A percentile compares a stretch with the other conserved stretches of the same genome.
phyloP scores from a whole-genome alignment of 768 basidiomycete genomes.

The Tricholoma bakamatsutake region DNA sequence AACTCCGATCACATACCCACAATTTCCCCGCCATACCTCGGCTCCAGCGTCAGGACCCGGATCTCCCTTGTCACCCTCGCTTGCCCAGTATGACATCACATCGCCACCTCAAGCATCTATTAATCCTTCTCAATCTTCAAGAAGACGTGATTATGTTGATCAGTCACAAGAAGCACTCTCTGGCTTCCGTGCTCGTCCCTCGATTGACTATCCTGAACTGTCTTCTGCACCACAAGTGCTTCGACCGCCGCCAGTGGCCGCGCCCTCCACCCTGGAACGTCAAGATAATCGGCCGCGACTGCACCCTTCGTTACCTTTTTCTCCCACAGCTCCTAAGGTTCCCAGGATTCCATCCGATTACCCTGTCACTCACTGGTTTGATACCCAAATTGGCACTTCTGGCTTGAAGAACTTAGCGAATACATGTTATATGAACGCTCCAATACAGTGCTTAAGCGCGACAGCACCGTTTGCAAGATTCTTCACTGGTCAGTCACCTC shows the following conservation, averaged over 20 bases:
- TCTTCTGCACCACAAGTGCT: constrained; percentile 46
- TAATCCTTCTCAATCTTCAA: constrained; percentile 63
- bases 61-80: constrained; percentile 26
- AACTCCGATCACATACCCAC: constrained; percentile 37
- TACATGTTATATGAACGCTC: constrained; percentile 99
- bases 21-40: constrained; percentile 34
- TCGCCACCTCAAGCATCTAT: constrained; percentile 84
- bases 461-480: constrained; percentile 91
- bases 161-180: constrained; percentile 63
- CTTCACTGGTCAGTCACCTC: constrained; percentile 64
- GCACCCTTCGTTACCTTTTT: constrained; percentile 25
- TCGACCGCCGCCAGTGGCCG: constrained; percentile 77
- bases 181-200: constrained; percentile 37
- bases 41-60: constrained; percentile 27
- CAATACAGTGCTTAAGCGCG: constrained; percentile 92
- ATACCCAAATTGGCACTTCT: constrained; percentile 69
- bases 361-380: constrained; percentile 80
- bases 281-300: constrained; percentile 69
- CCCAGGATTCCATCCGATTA: constrained; percentile 73
- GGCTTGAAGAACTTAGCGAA: constrained; percentile 95
- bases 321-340: constrained; percentile 38
- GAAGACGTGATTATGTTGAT: constrained; percentile 78
- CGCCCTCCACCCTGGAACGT: constrained; percentile 61
- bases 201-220: constrained; percentile 82
- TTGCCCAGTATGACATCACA: constrained; percentile 40